Evolutionary conservation across 495 filamentous ascomycete genomes (phyloP), one percentile per base, ranked within the genome.

Genomic region (Aspergillus sclerotioniger): DNA sequence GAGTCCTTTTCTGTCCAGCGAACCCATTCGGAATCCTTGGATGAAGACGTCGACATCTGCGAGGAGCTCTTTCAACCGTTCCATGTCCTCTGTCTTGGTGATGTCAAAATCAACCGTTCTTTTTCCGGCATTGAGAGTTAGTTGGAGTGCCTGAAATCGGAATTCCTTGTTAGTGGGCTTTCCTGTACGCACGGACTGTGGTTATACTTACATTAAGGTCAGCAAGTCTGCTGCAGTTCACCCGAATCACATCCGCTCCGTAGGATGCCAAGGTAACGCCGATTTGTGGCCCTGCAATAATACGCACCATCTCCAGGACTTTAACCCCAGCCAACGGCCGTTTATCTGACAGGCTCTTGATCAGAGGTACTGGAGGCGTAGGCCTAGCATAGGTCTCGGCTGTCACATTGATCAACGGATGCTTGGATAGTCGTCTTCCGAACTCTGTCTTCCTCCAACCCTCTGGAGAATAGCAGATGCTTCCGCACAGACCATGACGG

Each of bases 221-320:
- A 0, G 73, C 70, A 6, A 87, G 56, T 50, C 77, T 69, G 32
- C 76, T 77, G n/a, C 79, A 78, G 3, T 82, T 85, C 10, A 87
- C 72, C 3, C 82, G 67, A 64, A 88, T 80, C 2, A 91, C 86
- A 46, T 80, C 79, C 0, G 85, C 85, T 9, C 85, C 85, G 48
- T 82, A 75, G 29, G 85, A 70, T 1, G 84, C 84, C 3, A 86
- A 71, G 6, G 76, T 78, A 12, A 73, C 66, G 1, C 77, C 77
- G 25, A 87, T 75, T 4, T 76, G 69, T 0, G 84, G 84, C 0
- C 80, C 83, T 12, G 84, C 83, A 54, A 87, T 86, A n/a, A 86
- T 78, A 20, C 84, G 69, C 2, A 82, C 82, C 39, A 86, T 67
- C 49, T 86, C 84, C 16, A 87, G 64, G 4, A 87, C 75, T 64